Percentiles rank a stretch among this genome's conserved stretches.
Evolutionary conservation across 2,329 filamentous ascomycete species (phyloP).

Genomic region (Helotiales sp.): DNA sequence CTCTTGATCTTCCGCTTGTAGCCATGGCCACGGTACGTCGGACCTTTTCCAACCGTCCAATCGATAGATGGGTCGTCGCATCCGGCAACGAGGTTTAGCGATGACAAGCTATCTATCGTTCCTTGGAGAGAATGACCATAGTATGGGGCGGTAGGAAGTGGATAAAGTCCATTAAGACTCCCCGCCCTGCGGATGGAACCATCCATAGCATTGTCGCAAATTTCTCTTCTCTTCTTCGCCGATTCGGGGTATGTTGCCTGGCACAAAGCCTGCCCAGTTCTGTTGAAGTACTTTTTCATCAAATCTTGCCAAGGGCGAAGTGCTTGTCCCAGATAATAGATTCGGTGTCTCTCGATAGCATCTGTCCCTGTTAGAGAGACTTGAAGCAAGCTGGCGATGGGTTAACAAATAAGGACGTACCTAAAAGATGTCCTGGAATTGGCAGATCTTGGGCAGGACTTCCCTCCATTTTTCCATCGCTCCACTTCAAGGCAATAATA

Average conservation of each 20-base stretch:
- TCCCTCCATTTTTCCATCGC: background rate
- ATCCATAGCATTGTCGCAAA: background rate
- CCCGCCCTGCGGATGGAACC: background rate
- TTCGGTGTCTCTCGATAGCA: background rate
- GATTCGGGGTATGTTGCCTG: background rate
- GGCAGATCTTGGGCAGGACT: background rate
- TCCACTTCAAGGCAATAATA: background rate
- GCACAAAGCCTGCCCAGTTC: background rate
- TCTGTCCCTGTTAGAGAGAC: background rate
- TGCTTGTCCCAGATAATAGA: background rate
- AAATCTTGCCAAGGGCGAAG: background rate
- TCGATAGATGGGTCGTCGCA: background rate
- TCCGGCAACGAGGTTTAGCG: background rate
- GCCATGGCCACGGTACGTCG: background rate
- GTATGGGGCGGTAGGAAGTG: background rate
- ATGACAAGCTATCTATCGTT: background rate
- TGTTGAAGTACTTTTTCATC: background rate
- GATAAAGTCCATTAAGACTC: background rate
- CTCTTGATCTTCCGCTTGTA: background rate
- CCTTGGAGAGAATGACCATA: background rate
- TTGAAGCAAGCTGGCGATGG: background rate
- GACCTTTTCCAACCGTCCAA: background rate
- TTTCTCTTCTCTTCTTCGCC: background rate
- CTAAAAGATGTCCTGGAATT: background rate
- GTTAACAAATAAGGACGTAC: background rate